Evolutionary conservation across 176 grass and related monocot genomes (phyloP).

Genomic region (Rhynchospora breviuscula): DNA sequence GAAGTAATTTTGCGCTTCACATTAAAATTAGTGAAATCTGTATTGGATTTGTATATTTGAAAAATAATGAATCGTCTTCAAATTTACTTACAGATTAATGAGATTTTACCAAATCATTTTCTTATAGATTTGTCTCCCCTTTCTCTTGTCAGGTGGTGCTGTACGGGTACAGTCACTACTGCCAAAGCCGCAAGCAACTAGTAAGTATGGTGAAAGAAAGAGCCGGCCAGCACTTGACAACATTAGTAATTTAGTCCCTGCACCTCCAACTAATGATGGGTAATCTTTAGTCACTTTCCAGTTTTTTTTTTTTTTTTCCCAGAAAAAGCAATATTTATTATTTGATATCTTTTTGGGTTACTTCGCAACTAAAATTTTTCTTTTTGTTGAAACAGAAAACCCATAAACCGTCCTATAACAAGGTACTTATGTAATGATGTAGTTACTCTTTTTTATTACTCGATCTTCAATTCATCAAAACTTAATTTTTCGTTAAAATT

Average conservation of each 20-base stretch:
- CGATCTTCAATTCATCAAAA: neutral
- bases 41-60: neutral
- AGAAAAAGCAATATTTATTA: neutral
- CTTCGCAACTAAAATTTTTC: neutral
- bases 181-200: constrained; percentile 4
- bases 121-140: neutral
- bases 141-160: constrained; percentile 9
- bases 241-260: constrained; percentile 15
- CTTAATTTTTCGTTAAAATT: neutral
- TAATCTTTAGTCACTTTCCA: constrained; percentile 10
- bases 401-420: constrained; percentile 18
- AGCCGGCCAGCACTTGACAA: constrained; percentile 18
- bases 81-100: neutral
- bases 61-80: neutral
- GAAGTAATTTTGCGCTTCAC: neutral
- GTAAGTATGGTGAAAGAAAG: constrained; percentile 10
- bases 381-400: constrained; percentile 20
- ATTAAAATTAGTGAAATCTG: neutral
- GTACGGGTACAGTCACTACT: neutral
- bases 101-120: neutral
- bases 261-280: neutral
- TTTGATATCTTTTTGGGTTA: neutral
- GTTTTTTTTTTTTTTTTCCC: neutral
- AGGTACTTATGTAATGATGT: constrained; percentile 7
- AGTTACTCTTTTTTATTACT: neutral